Percentiles rank a stretch among this genome's conserved stretches.
phyloP scores from a whole-genome alignment of 768 basidiomycete genomes.

The Xerocomus brunneocitrinus region DNA sequence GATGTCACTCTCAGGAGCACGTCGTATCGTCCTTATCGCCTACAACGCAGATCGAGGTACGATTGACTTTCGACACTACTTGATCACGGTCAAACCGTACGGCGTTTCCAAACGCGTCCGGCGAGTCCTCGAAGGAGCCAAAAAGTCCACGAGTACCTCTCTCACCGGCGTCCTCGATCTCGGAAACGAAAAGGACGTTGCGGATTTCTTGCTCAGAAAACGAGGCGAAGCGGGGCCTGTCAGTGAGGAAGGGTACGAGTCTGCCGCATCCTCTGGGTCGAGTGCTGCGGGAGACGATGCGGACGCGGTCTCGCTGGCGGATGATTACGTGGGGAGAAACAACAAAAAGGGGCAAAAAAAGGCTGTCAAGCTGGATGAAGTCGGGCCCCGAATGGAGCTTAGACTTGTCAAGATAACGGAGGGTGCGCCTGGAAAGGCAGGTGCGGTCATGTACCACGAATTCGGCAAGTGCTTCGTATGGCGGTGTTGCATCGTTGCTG shows the following conservation, averaged over 20 bases:
- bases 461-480: constrained; percentile 58
- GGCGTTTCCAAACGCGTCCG: constrained; percentile 91
- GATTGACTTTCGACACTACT: constrained; percentile 89
- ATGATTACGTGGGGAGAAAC: constrained; percentile 92
- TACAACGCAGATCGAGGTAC: constrained; percentile 86
- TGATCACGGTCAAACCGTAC: constrained; percentile 92
- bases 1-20: constrained; percentile 80
- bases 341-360: constrained; percentile 89
- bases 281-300: constrained; percentile 84
- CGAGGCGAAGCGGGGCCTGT: constrained; percentile 53
- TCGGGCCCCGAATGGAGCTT: constrained; percentile 94
- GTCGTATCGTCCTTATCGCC: constrained; percentile 88
- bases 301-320: constrained; percentile 75
- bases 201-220: constrained; percentile 85
- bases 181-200: constrained; percentile 88
- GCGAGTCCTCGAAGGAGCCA: constrained; percentile 68
- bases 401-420: constrained; percentile 91
- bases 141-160: constrained; percentile 24
- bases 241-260: constrained; percentile 69
- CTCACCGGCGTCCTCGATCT: constrained; percentile 61
- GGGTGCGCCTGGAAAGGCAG: constrained; percentile 90
- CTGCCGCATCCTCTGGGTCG: constrained; percentile 73
- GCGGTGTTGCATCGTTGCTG: not conserved
- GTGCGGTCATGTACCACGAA: constrained; percentile 90
- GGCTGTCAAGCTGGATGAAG: constrained; percentile 88